Evolutionary conservation across 1,139 yeast genomes (phyloP).

Genomic region (Cylindricascospora bacillispora): DNA sequence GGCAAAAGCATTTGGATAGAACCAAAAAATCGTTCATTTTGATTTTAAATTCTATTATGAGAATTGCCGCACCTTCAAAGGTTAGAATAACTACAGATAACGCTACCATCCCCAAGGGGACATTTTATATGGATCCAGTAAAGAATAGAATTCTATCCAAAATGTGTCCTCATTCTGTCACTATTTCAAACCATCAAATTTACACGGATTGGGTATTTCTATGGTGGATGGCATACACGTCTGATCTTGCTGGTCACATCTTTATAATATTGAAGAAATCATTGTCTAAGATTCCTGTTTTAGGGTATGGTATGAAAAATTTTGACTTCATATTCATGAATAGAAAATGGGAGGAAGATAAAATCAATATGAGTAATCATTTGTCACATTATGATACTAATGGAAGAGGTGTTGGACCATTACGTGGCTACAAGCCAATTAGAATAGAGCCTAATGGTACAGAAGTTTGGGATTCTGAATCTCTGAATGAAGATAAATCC

Average conservation of each 20-base stretch:
- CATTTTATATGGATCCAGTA: slow-evolving; percentile 12
- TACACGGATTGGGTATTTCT: slow-evolving; percentile 90
- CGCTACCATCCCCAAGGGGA: slow-evolving; percentile 15
- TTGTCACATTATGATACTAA: slow-evolving; percentile 43
- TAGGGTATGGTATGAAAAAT: slow-evolving; percentile 81
- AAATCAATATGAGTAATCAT: slow-evolving; percentile 41
- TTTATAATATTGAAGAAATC: slow-evolving; percentile 74
- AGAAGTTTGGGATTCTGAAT: slow-evolving; percentile 16
- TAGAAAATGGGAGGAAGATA: slow-evolving; percentile 77
- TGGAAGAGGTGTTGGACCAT: slow-evolving; percentile 36
- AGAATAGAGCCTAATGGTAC: slow-evolving; percentile 15
- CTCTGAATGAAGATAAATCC: slow-evolving; percentile 14
- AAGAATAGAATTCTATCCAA: slow-evolving; percentile 15
- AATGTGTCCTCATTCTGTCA: slow-evolving; percentile 15
- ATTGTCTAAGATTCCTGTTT: slow-evolving; percentile 54
- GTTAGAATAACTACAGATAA: slow-evolving; percentile 24
- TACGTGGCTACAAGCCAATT: slow-evolving; percentile 32
- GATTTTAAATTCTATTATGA: slow-evolving; percentile 18
- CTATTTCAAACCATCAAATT: slow-evolving; percentile 71
- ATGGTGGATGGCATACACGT: slow-evolving; percentile 78
- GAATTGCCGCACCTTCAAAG: slow-evolving; percentile 23
- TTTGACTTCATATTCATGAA: slow-evolving; percentile 64
- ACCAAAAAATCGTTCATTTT: slow-evolving; percentile 22
- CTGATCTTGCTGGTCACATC: slow-evolving; percentile 48
- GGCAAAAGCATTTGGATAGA: slow-evolving; percentile 12